These are phyloP conservation scores for Triticum monococcum DNA, from an alignment of 176 grass and related monocot genomes.

Conservation along the genomic window DNA sequence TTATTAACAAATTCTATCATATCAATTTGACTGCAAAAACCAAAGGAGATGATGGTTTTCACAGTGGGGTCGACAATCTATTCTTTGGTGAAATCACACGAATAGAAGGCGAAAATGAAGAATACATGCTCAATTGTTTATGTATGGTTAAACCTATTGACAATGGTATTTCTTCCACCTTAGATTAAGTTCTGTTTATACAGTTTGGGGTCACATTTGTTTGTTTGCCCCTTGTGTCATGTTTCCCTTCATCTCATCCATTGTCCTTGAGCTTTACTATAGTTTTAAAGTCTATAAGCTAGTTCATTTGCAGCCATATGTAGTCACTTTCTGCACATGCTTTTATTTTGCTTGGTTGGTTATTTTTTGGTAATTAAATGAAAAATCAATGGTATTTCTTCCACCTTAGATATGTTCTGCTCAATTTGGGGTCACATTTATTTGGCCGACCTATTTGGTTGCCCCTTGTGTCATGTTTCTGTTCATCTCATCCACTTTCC, in stretches of 20 bases:
- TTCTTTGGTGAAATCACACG: conserved; percentile 1
- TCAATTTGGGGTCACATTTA: neutral
- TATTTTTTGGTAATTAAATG: no score
- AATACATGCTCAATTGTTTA: neutral
- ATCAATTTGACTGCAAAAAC: neutral
- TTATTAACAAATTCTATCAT: neutral
- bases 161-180: neutral
- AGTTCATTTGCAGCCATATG: no score
- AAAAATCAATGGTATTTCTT: no score
- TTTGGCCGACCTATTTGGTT: neutral
- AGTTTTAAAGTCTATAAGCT: no score
- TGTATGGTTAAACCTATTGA: neutral
- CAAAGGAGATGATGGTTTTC: neutral
- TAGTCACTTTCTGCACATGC: no score
- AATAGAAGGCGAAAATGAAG: neutral
- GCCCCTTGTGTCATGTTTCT: neutral
- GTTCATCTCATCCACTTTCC: neutral
- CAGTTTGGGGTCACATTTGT: neutral
- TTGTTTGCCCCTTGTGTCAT: neutral
- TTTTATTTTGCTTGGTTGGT: no score
- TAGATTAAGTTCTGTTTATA: neutral
- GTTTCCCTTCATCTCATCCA: neutral
- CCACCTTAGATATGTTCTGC: neutral
- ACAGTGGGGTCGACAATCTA: neutral
- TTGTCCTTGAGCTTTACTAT: neutral